Evolutionary conservation across 2,329 filamentous ascomycete genomes (phyloP).

Genomic region (Talaromyces islandicus): DNA sequence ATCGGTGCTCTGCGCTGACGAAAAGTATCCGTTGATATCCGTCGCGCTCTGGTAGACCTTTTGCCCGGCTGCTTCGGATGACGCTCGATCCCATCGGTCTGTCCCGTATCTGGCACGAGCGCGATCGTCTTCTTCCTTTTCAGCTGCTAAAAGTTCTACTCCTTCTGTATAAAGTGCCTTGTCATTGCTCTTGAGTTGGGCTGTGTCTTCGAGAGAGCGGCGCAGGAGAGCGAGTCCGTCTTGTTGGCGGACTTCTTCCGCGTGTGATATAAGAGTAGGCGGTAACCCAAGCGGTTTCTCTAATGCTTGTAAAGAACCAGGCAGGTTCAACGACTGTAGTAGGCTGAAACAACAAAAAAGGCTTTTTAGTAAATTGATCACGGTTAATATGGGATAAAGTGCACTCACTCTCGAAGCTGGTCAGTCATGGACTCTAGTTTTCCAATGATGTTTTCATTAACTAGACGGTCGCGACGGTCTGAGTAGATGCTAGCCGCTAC

Average conservation of each 20-base stretch:
- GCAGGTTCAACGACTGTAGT: constrained; percentile 76
- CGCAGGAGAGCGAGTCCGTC: constrained; percentile 74
- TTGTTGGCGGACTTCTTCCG: constrained; percentile 87
- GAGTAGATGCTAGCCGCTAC: constrained; percentile 93
- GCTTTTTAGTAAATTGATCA: neutral
- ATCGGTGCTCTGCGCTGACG: constrained; percentile 62
- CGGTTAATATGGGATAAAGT: neutral
- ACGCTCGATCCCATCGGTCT: constrained; percentile 69
- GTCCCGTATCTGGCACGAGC: constrained; percentile 76
- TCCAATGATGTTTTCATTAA: constrained; percentile 80
- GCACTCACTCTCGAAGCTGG: constrained; percentile 61
- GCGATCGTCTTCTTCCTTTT: constrained; percentile 76
- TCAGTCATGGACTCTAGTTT: constrained; percentile 77
- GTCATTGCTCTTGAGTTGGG: constrained; percentile 80
- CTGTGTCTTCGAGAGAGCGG: constrained; percentile 78
- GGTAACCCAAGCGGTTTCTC: constrained; percentile 92
- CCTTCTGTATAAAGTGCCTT: constrained; percentile 76
- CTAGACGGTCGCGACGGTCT: constrained; percentile 79
- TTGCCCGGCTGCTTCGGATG: constrained; percentile 61
- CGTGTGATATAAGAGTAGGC: constrained; percentile 77
- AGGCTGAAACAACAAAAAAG: constrained; percentile 34
- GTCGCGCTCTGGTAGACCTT: constrained; percentile 69
- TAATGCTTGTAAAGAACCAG: constrained; percentile 85
- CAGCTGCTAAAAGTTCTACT: constrained; percentile 66
- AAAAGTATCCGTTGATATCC: constrained; percentile 85